Base-by-base conservation (phyloP, 192 early-diverging fungal species). In the Haplosporangium gracile region DNA sequence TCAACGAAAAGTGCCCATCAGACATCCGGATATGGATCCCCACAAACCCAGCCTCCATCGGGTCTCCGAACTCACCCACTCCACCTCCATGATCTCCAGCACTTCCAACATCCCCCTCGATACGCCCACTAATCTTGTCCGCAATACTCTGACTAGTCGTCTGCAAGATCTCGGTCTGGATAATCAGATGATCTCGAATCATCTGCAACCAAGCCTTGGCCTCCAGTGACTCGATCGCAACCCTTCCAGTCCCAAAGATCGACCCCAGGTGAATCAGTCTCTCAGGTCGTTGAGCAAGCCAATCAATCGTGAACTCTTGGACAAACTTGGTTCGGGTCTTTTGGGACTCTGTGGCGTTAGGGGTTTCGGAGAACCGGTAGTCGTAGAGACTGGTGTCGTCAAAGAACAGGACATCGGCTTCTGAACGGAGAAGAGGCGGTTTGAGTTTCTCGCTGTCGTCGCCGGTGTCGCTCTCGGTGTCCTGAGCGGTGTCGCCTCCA, bases 181-280 rank as follows among this genome's bases (percentile, higher is more conserved):
- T 36, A 18, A 81, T 81, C 49, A 88, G 73, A 34, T 81, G 75
- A 34, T 82, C 82, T 26, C 68, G 53, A 43, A 89, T 80, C 47
- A 68, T 83, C 47, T 74, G 47, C 38, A 75, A 47, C 75, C 82
- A 76, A 0, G 74, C 68, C 49, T 83, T 81, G 22, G 78, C 85
- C 15, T 78, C 72, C 20, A 85, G 55, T 10, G 82, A 68, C n/a
- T 89, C 80, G 22, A 89, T 78, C n/a, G 82, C 82, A 18, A 92
- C 69, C 2, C 92, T 77, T 5, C 77, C 82, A 9, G 89, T 82
- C 20, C 88, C 88, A 76, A 90, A 91, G 18, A 91, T 77, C 1
- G 92, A 91, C 2, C 89, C 90, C 63, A 92, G 87, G 32, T 88
- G 77, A 6, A 91, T 82, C 55, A 92, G n/a, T 26, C 76, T 69